Evolutionary conservation across 345 rosid genomes (phyloP), one percentile per base, ranked within the genome.

Genomic region (Punica granatum): DNA sequence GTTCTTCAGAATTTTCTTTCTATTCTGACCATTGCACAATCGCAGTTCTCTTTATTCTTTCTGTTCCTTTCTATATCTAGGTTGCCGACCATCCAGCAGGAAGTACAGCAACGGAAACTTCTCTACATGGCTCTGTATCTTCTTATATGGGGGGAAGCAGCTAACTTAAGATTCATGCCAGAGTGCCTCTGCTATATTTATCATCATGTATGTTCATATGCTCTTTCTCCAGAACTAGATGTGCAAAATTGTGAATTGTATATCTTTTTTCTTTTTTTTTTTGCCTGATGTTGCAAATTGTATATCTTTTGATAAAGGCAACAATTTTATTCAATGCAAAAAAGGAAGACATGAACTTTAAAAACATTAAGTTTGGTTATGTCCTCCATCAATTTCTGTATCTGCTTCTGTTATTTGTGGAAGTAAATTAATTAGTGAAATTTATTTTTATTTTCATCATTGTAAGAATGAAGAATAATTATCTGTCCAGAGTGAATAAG

Each of bases 61-160:
- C 69, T 42, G 60, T 67, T 42, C 43, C 46, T 69, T 42, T 66
- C 36, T 49, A 59, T 69, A 36, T 77, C 43, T 79, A 95, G 99
- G 99, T 79, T 95, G 77, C 99, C 99, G n/a, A 92, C 97, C 46
- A 95, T 92, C 76, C 99, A 95, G 64, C 99, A 95, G 76, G 99
- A 95, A 77, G 92, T 95, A 85, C 99, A 95, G 76, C 99, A 95
- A 69, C 88, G 99, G 31, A 95, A 92, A 71, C 80, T 95, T 74
- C 74, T 95, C 21, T 95, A 95, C 78, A 92, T 95, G 98, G 97
- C 90, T 70, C 78, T 95, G 36, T 95, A 88, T 84, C 98, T 95
- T 76, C 82, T 95, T 69, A 95, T 95, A 65, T 95, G 99, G 99
- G 99, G 99, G 60, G 99, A 95, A 81, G 97, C 99, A 72, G 98